phyloP scores from a whole-genome alignment of 495 filamentous ascomycete genomes.

The Aspergillus heteromorphus region DNA sequence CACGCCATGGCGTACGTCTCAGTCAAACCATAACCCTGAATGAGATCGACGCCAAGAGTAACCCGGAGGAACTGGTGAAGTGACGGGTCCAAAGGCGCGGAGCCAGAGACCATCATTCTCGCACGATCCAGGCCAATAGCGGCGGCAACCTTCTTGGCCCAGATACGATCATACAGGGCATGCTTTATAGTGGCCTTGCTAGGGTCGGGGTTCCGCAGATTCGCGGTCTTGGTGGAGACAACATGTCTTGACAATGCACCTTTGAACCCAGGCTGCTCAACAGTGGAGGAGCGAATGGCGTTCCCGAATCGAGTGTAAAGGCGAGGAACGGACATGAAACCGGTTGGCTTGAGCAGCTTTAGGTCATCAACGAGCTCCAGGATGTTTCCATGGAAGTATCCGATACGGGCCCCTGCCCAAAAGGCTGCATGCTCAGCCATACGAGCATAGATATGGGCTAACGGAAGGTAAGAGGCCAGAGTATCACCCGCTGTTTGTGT shows the following conservation, averaged over 20 bases:
- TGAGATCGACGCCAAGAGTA: slow-evolving; percentile 70
- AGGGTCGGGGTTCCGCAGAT: slow-evolving; percentile 61
- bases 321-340: slow-evolving; percentile 83
- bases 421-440: slow-evolving; percentile 72
- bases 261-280: slow-evolving; percentile 74
- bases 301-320: slow-evolving; percentile 88
- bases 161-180: slow-evolving; percentile 84
- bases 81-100: slow-evolving; percentile 82
- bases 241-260: slow-evolving; percentile 77
- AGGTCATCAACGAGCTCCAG: slow-evolving; percentile 83
- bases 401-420: slow-evolving; percentile 68
- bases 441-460: slow-evolving; percentile 92
- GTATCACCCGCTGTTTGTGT: slow-evolving; percentile 50
- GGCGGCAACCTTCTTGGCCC: slow-evolving; percentile 80
- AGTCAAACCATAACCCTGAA: slow-evolving; percentile 91
- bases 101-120: slow-evolving; percentile 76
- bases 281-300: slow-evolving; percentile 69
- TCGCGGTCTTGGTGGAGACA: slow-evolving; percentile 72
- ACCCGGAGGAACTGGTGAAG: slow-evolving; percentile 86
- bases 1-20: slow-evolving; percentile 83
- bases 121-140: slow-evolving; percentile 74
- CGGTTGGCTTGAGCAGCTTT: slow-evolving; percentile 77
- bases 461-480: slow-evolving; percentile 80
- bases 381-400: slow-evolving; percentile 95
- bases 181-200: slow-evolving; percentile 76